Evolutionary conservation across 179 eudicot species (phyloP).

Genomic region (Silene coronaria): DNA sequence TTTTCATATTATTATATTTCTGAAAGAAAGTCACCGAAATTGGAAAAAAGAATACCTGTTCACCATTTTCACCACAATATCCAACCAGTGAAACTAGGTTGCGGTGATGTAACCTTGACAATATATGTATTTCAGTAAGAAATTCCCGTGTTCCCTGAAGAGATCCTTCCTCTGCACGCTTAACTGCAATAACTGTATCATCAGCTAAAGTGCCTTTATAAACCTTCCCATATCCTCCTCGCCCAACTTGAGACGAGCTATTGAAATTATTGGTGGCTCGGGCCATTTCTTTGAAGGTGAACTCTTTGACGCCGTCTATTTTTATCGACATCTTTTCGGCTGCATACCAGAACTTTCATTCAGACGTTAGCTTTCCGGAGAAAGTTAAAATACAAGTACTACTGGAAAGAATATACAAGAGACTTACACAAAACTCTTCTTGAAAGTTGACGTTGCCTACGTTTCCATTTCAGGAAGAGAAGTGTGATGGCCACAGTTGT

Average conservation of each 20-base stretch:
- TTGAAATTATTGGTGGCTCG: constrained; percentile 46
- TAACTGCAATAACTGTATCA: constrained; percentile 53
- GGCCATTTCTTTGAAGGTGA: constrained; percentile 56
- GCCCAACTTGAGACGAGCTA: constrained; percentile 51
- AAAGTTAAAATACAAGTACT: neutral
- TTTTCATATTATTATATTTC: neutral
- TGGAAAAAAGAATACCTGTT: constrained; percentile 42
- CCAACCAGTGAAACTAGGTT: constrained; percentile 68
- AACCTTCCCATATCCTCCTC: constrained; percentile 81
- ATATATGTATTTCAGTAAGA: constrained; percentile 61
- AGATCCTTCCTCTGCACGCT: constrained; percentile 73
- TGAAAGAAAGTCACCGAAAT: constrained; percentile 5
- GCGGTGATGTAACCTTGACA: constrained; percentile 72
- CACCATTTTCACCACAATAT: constrained; percentile 61
- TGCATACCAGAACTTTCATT: constrained; percentile 29
- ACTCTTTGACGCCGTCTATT: constrained; percentile 64
- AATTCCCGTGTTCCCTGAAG: constrained; percentile 72
- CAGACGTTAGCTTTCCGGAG: neutral
- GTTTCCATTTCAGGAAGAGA: constrained; percentile 36
- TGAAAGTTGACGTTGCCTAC: constrained; percentile 28
- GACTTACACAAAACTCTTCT: constrained; percentile 43
- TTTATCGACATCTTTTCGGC: constrained; percentile 52
- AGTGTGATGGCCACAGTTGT: constrained; percentile 37
- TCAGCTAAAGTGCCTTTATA: constrained; percentile 52
- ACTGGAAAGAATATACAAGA: neutral